phyloP scores from a whole-genome alignment of 148 eudicot genomes.

The Oxyria digyna region DNA sequence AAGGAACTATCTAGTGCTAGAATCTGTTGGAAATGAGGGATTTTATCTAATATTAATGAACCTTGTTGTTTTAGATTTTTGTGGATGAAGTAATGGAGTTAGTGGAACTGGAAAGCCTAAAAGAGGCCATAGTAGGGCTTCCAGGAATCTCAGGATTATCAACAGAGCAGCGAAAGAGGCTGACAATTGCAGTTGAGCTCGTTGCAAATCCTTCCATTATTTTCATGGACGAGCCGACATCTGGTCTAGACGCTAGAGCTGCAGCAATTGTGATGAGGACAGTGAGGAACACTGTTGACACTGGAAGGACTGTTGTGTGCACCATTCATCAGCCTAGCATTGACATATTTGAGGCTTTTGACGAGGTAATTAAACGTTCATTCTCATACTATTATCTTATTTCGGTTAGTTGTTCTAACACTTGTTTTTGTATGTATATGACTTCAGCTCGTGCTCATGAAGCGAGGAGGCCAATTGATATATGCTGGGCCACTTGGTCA shows the following conservation, averaged over 20 bases:
- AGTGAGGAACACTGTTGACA: conserved; percentile 66
- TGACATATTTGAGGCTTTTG: conserved; percentile 72
- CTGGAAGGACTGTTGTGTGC: conserved; percentile 70
- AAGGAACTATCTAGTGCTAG: conserved; percentile 6
- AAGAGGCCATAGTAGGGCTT: conserved; percentile 53
- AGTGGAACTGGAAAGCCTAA: conserved; percentile 45
- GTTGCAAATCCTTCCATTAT: conserved; percentile 65
- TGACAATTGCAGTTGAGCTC: conserved; percentile 67
- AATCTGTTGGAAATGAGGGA: too few species aligned
- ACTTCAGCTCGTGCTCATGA: conserved; percentile 50
- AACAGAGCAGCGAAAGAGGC: conserved; percentile 62
- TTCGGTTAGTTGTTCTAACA: too few species aligned
- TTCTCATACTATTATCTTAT: too few species aligned
- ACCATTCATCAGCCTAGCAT: conserved; percentile 73
- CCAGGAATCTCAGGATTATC: conserved; percentile 64
- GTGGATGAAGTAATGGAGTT: conserved; percentile 60
- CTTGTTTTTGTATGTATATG: too few species aligned
- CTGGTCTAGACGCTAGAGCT: conserved; percentile 82
- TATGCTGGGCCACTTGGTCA: conserved; percentile 60
- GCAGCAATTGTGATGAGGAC: conserved; percentile 84
- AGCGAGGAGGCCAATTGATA: conserved; percentile 73
- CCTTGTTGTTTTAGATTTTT: conserved; percentile 24
- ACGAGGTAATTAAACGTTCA: too few species aligned
- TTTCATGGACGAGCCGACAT: conserved; percentile 77
- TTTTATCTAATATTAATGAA: too few species aligned